Conservation (phyloP, 2,329 filamentous ascomycete species). For the Teratosphaeria epicoccoides region DNA sequence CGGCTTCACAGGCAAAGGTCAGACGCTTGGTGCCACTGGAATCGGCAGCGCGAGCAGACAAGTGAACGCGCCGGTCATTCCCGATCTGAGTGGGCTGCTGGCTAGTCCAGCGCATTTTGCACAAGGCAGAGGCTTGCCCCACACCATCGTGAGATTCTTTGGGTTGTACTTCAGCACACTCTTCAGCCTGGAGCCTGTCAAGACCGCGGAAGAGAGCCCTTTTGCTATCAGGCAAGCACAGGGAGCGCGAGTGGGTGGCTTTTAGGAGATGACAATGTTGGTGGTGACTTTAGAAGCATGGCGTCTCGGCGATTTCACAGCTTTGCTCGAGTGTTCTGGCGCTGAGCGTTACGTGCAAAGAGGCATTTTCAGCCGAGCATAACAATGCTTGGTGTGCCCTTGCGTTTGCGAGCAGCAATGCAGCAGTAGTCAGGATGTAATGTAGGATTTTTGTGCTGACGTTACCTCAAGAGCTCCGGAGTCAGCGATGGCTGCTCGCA, state of each 20-base stretch:
- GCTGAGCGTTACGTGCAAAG: too few relatives aligned
- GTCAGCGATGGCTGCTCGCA: too few relatives aligned
- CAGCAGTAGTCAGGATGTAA: too few relatives aligned
- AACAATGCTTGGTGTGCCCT: too few relatives aligned
- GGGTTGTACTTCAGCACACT: constrained; percentile 36
- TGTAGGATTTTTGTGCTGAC: too few relatives aligned
- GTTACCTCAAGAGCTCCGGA: too few relatives aligned
- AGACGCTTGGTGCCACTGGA: constrained; percentile 28
- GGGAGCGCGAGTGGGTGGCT: constrained; percentile 1
- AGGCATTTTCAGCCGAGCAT: neutral
- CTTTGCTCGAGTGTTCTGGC: neutral
- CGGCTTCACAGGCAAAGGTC: constrained; percentile 32
- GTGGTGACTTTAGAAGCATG: neutral
- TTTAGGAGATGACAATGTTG: neutral
- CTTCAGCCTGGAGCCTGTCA: constrained; percentile 35
- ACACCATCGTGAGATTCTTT: constrained; percentile 35
- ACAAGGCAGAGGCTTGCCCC: constrained; percentile 27
- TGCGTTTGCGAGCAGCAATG: too few relatives aligned
- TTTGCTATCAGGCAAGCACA: constrained; percentile 28
- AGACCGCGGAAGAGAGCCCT: constrained; percentile 34
- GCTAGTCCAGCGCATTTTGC: constrained; percentile 20
- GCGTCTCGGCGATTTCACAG: neutral
- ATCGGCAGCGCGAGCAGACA: constrained; percentile 12
- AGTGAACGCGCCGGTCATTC: constrained; percentile 21
- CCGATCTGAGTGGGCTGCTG: constrained; percentile 13